phyloP scores from a whole-genome alignment of 306 rosid genomes.

The Quercus ilex region DNA sequence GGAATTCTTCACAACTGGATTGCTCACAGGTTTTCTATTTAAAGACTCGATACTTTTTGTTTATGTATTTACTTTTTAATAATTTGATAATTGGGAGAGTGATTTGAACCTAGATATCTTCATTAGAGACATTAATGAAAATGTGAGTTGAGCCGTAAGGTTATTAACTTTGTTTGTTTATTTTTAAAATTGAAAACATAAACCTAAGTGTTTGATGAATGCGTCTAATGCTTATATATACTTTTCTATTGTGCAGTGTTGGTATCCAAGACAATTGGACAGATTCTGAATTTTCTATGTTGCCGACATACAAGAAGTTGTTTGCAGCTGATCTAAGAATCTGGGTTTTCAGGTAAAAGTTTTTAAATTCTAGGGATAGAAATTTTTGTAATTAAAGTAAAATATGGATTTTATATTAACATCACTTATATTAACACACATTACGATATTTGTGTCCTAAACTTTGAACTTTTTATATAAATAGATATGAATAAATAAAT shows the following conservation, averaged over 20 bases:
- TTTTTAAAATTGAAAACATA: no score
- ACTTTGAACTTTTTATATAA: no score
- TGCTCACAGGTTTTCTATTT: slow-evolving; percentile 63
- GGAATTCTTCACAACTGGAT: slow-evolving; percentile 71
- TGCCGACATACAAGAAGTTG: slow-evolving; percentile 72
- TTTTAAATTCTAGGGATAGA: no score
- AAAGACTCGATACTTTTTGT: background rate
- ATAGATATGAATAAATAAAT: no score
- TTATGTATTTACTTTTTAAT: background rate
- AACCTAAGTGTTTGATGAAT: background rate
- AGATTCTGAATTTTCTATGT: slow-evolving; percentile 60
- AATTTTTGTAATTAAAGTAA: no score
- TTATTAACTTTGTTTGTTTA: no score
- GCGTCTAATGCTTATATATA: background rate
- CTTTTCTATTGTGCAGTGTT: slow-evolving; percentile 41
- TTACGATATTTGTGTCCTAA: no score
- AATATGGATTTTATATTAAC: no score
- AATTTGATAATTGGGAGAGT: background rate
- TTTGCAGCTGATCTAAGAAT: slow-evolving; percentile 68
- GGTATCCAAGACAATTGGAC: slow-evolving; percentile 54
- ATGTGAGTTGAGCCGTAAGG: no score
- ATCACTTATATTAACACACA: no score
- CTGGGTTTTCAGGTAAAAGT: slow-evolving; percentile 87
- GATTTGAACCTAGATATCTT: background rate
- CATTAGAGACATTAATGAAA: no score